Base-by-base conservation (phyloP, 2,329 filamentous ascomycete species). In the Aspergillus fructus region DNA sequence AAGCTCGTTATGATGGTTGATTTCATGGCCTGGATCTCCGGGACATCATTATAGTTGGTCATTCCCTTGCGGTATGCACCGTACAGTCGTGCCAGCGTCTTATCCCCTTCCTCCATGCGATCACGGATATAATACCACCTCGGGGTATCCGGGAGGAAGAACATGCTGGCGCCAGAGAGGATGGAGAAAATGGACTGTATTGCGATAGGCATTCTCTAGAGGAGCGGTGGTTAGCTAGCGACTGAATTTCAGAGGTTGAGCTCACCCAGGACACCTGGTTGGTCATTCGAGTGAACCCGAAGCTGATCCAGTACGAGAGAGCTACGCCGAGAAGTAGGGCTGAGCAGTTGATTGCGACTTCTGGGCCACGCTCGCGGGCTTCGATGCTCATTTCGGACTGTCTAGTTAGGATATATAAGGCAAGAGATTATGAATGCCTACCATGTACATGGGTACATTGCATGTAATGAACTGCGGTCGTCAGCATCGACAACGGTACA, bases 121-220 rank as follows among this genome's bases (percentile, higher is more conserved):
- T 45, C 42, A 24, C 13, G 17, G 19, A 66, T 64, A 47, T 72
- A 72, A 54, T 72, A 72, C 70, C 68, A 73, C 51, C 69, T 58
- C 11, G 70, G 70, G 1, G 69, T 71, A 40, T 72, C 68, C 1
- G 70, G 71, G 3, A 68, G 58, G 33, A 62, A 57, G 2, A 64
- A 59, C 49, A 72, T 62, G 5, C 63, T 40, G 13, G 51, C 49
- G 1, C 62, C 64, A 3, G 70, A 70, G 13, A 71, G 59, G 33
- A 71, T 63, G 1, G 67, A 66, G 52, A 74, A 72, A 58, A 68
- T 60, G 12, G 55, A 53, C 58, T 74, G 71, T 19, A 73, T 59
- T 6, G 66, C 69, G 23, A 74, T 62, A 19, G 42, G 42, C 17
- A 21, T 24, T 13, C 42, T 19, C 42, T 24, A 24, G 42, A 24